Base-by-base conservation (phyloP, 2,329 filamentous ascomycete species). In the Aschersonia sp. region DNA sequence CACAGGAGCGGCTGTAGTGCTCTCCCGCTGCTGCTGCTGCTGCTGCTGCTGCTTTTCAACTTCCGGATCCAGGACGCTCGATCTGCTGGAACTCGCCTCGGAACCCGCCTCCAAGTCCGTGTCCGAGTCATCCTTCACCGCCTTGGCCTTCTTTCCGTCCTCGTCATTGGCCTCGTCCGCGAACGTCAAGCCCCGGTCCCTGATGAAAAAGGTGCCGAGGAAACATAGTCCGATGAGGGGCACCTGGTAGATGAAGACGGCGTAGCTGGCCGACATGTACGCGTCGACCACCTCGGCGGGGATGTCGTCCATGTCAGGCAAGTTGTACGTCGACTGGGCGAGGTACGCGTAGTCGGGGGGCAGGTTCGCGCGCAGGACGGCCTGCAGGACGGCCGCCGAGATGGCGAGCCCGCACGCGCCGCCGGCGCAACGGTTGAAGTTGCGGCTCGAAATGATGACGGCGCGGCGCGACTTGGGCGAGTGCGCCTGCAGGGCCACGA, bases 351-450 rank as follows among this genome's bases (percentile, higher is more conserved):
- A 61, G 12, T 53, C 50, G 5, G 47, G 7, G 2, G 61, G 61
- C 14, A 65, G 51, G 2, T 54, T 52, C 0, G 51, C 50, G 29
- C 56, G 50, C 11, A 64, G 48, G 2, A 56, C 52, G 2, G 58
- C 59, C 45, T 64, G 63, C 8, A 66, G 53, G 2, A 79, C 62
- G 2, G 74, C 73, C 1, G 74, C 75, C 0, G 72, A 75, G 7
- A 80, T 62, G 0, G 76, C 76, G 0, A 83, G 67, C 0, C 78
- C 77, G 11, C 71, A 66, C 67, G 30, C 77, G 10, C 54, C 78
- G 8, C 79, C 78, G 4, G 77, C 62, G 44, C 71, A 73, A 6
- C 79, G 71, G 50, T 81, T 67, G 56, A 82, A 82, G 53, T 83
- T 83, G 1, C 79, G 68, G 46, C 74, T 72, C 2, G 74, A 76